These are phyloP conservation scores for Ensete glaucum DNA, from an alignment of 176 grass and related monocot genomes.

Conservation along the genomic window DNA sequence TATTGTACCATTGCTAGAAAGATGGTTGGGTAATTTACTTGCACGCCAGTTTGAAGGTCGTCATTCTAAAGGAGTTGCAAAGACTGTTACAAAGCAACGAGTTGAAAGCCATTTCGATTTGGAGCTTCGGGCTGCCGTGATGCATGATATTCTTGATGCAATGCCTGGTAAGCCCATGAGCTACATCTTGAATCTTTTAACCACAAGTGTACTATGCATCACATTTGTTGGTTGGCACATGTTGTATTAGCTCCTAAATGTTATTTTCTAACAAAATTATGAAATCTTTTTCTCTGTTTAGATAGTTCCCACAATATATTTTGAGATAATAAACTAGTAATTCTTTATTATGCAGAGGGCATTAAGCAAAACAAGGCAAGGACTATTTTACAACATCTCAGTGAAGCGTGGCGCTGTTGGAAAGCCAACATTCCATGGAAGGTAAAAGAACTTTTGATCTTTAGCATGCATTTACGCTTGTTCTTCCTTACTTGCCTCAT, in stretches of 20 bases:
- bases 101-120: conserved; percentile 97
- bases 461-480: not conserved
- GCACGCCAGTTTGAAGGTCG: conserved; percentile 95
- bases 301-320: not conserved
- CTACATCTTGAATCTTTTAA: not conserved
- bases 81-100: conserved; percentile 98
- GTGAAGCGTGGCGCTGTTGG: conserved; percentile 99
- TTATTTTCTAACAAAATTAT: not conserved
- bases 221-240: too few relatives aligned
- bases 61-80: conserved; percentile 95
- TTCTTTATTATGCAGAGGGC: conserved; percentile 47
- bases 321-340: not conserved
- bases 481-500: not conserved
- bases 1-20: conserved; percentile 86
- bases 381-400: conserved; percentile 93
- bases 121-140: conserved; percentile 91
- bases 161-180: conserved; percentile 46
- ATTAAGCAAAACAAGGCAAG: conserved; percentile 98
- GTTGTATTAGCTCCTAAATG: too few relatives aligned
- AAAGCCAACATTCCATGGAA: conserved; percentile 99
- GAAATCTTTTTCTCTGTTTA: not conserved
- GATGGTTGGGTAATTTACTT: conserved; percentile 90
- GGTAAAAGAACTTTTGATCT: conserved; percentile 18
- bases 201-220: too few relatives aligned
- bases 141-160: conserved; percentile 99